Conservation (phyloP, 805 yeast species). For the Kodamaea nitidulidarum region DNA sequence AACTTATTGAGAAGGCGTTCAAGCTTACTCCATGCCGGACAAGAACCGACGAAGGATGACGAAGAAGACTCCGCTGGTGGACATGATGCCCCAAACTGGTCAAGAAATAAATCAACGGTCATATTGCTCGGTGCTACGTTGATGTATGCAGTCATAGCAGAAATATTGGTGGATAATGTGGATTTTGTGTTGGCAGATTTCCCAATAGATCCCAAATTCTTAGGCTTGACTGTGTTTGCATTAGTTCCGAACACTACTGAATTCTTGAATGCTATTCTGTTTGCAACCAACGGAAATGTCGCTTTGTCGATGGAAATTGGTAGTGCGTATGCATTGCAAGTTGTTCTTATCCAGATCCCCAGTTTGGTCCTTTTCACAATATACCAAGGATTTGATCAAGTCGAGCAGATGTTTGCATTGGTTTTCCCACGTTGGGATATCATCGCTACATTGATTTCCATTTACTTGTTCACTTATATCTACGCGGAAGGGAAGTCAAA, state of each 20-base stretch:
- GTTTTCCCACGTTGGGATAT: conserved; percentile 96
- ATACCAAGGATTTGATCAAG: conserved; percentile 35
- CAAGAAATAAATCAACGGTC: conserved; percentile 74
- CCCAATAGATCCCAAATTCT: conserved; percentile 85
- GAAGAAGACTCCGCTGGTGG: conserved; percentile 51
- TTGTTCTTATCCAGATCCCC: conserved; percentile 89
- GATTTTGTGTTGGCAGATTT: conserved; percentile 75
- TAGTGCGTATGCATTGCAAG: conserved; percentile 94
- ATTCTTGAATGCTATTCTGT: conserved; percentile 92
- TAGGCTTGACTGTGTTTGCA: conserved; percentile 93
- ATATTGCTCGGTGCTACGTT: conserved; percentile 82
- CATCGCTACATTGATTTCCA: conserved; percentile 77
- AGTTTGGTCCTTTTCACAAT: conserved; percentile 78
- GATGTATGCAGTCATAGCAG: conserved; percentile 89
- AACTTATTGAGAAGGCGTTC: conserved; percentile 5
- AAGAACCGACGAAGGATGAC: conserved; percentile 13
- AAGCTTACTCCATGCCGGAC: not conserved
- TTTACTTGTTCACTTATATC: conserved; percentile 84
- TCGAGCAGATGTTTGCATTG: conserved; percentile 62
- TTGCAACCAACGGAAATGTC: conserved; percentile 93
- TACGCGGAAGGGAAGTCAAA: conserved; percentile 97
- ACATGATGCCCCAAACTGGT: conserved; percentile 98
- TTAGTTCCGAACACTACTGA: conserved; percentile 96
- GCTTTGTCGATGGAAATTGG: conserved; percentile 98
- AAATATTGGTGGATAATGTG: conserved; percentile 86